A percentile compares a stretch with the other conserved stretches of the same genome.
phyloP scores from a whole-genome alignment of 306 rosid genomes.

The Casuarina equisetifolia region DNA sequence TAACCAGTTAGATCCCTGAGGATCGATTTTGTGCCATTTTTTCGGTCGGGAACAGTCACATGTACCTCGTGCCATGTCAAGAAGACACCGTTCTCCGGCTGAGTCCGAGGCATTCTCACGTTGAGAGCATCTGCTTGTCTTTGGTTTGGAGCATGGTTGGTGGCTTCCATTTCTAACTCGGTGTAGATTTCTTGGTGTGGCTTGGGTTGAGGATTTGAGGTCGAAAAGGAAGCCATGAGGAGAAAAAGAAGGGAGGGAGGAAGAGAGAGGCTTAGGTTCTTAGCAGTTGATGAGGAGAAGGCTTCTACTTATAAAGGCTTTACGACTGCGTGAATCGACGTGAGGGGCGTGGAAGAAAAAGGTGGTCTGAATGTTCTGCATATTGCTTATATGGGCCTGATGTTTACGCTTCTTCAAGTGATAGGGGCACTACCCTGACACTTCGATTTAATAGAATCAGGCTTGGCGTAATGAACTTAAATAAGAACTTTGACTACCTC shows the following conservation, averaged over 20 bases:
- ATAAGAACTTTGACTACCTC: too few species aligned
- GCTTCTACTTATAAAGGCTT: too few species aligned
- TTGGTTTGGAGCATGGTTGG: conserved; percentile 12
- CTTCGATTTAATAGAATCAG: too few species aligned
- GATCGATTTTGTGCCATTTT: conserved; percentile 41
- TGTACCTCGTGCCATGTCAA: conserved; percentile 59
- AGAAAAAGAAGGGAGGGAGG: neutral
- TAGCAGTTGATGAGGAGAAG: neutral
- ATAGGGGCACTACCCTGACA: too few species aligned
- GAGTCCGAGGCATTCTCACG: neutral
- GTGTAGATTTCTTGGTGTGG: neutral
- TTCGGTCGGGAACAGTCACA: conserved; percentile 46
- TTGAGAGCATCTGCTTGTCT: neutral
- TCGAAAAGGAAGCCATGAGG: neutral
- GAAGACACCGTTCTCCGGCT: conserved; percentile 26
- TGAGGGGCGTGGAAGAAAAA: too few species aligned
- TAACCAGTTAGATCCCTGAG: conserved; percentile 50
- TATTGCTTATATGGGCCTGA: too few species aligned
- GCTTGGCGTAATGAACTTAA: too few species aligned
- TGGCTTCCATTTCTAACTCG: conserved; percentile 18
- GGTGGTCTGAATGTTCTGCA: too few species aligned
- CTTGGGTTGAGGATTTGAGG: neutral
- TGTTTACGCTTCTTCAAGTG: too few species aligned
- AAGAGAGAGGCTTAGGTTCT: neutral
- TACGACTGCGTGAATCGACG: too few species aligned